phyloP scores from a whole-genome alignment of 2,329 filamentous ascomycete genomes.

The Penicillium concentricum region DNA sequence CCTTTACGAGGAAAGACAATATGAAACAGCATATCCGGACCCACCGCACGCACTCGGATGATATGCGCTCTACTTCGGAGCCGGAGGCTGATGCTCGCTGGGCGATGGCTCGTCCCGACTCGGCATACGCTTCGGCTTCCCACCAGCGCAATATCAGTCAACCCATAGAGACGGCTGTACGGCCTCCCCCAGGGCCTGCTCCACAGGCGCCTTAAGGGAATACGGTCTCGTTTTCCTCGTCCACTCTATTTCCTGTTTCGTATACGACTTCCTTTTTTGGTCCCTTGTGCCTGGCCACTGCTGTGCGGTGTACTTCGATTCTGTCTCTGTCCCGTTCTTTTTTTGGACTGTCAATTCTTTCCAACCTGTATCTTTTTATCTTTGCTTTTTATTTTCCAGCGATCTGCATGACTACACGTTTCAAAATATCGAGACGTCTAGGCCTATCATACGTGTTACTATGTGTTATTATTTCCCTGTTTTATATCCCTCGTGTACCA shows the following conservation, averaged over 20 bases:
- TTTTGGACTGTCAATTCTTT: neutral
- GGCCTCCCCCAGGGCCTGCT: slow-evolving; percentile 5
- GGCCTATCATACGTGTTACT: neutral
- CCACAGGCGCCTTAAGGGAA: slow-evolving; percentile 2
- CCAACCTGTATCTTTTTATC: neutral
- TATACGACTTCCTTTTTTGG: neutral
- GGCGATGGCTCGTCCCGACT: slow-evolving; percentile 12
- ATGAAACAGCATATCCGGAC: slow-evolving; percentile 69
- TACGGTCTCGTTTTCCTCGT: neutral
- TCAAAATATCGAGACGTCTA: neutral
- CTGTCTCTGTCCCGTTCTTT: neutral
- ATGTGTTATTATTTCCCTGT: slow-evolving; percentile 7
- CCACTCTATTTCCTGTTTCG: neutral
- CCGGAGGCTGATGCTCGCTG: slow-evolving; percentile 18
- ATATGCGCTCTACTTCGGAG: slow-evolving; percentile 28
- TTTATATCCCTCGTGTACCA: slow-evolving; percentile 18
- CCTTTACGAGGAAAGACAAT: slow-evolving; percentile 67
- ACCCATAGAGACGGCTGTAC: slow-evolving; percentile 7
- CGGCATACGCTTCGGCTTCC: slow-evolving; percentile 9
- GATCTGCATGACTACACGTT: slow-evolving; percentile 4
- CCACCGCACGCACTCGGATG: slow-evolving; percentile 46
- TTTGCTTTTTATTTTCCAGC: neutral
- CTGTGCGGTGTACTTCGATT: slow-evolving; percentile 10
- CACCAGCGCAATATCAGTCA: slow-evolving; percentile 21
- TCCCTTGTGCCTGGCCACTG: slow-evolving; percentile 4